A percentile compares a stretch with the other conserved stretches of the same genome.
Conservation (phyloP, 2,329 filamentous ascomycete genomes). For the Biscogniauxia marginata region DNA sequence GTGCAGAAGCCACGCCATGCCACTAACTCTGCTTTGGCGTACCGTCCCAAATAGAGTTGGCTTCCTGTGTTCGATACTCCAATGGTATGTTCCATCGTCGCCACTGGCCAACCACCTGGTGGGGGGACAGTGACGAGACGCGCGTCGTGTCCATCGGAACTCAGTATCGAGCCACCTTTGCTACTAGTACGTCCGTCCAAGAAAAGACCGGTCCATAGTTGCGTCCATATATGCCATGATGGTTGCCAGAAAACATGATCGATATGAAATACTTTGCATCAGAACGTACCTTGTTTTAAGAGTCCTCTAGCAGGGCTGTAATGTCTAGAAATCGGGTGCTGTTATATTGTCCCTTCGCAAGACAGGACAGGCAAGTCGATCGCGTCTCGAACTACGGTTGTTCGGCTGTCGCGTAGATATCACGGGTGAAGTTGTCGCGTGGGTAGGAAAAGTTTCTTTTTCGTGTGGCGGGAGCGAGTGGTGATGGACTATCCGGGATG, state of each 20-base stretch:
- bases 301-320: neutral
- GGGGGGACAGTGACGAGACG: neutral
- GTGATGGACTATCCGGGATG: slow-evolving; percentile 6
- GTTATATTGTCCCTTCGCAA: neutral
- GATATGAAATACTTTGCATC: neutral
- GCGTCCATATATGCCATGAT: neutral
- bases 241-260: neutral
- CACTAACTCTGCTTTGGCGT: neutral
- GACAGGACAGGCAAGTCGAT: neutral
- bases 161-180: neutral
- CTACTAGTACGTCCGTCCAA: neutral
- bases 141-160: neutral
- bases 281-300: neutral
- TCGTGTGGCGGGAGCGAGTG: slow-evolving; percentile 10
- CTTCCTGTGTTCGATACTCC: neutral
- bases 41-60: neutral
- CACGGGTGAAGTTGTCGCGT: neutral
- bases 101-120: neutral
- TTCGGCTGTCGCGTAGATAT: neutral
- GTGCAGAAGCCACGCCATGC: neutral
- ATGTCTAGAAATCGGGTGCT: neutral
- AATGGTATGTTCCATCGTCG: neutral
- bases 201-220: neutral
- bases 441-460: neutral
- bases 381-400: too few relatives aligned